Evolutionary conservation across 371 early-diverging fungal species (phyloP).

Genomic region (Rhizopus microsporus): DNA sequence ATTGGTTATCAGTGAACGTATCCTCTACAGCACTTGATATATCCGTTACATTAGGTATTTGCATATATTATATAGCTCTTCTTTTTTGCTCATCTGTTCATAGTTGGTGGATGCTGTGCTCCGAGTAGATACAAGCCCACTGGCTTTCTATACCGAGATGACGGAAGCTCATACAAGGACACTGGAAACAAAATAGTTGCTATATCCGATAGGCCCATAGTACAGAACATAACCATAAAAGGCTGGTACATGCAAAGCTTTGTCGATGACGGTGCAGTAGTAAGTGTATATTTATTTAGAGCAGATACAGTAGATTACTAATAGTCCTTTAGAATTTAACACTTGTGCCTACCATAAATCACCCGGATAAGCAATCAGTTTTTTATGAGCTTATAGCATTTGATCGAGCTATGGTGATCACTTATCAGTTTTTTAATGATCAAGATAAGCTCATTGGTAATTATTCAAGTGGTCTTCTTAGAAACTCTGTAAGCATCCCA

Average conservation of each 20-base stretch:
- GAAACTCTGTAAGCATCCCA: slow-evolving; percentile 29
- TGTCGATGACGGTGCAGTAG: slow-evolving; percentile 50
- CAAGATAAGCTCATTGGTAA: slow-evolving; percentile 28
- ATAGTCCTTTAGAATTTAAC: slow-evolving; percentile 39
- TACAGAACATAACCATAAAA: slow-evolving; percentile 35
- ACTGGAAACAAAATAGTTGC: slow-evolving; percentile 38
- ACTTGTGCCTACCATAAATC: slow-evolving; percentile 32
- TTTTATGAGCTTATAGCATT: slow-evolving; percentile 36
- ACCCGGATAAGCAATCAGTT: slow-evolving; percentile 45
- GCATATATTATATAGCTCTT: background rate
- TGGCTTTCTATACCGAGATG: slow-evolving; percentile 37
- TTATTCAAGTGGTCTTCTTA: slow-evolving; percentile 35
- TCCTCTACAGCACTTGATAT: slow-evolving; percentile 26
- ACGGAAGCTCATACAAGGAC: slow-evolving; percentile 30
- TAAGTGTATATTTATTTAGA: slow-evolving; percentile 5
- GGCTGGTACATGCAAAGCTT: slow-evolving; percentile 48
- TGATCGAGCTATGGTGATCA: slow-evolving; percentile 42
- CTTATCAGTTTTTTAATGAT: slow-evolving; percentile 36
- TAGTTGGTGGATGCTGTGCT: slow-evolving; percentile 51
- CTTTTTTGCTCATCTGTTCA: background rate
- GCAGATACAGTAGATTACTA: background rate
- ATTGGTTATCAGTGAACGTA: slow-evolving; percentile 31
- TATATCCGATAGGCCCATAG: slow-evolving; percentile 38
- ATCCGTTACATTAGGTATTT: slow-evolving; percentile 36
- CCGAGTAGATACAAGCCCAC: slow-evolving; percentile 40